Percentiles rank a stretch among this genome's conserved stretches.
Conservation (phyloP, 768 basidiomycete species). For the Terana coerulea region DNA sequence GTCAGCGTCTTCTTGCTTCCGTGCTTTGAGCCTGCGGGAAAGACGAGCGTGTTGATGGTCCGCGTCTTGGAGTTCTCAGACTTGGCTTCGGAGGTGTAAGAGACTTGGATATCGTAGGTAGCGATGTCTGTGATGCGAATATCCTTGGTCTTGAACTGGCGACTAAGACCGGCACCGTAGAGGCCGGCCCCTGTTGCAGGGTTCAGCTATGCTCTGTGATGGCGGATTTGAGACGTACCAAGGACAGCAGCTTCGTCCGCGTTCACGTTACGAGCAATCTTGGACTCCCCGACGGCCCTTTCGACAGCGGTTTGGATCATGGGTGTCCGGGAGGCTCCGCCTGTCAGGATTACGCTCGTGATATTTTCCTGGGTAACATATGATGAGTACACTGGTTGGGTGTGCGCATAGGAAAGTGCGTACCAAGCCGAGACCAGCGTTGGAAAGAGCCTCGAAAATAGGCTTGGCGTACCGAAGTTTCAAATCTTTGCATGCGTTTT, state of each 20-base stretch:
- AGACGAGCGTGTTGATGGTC: conserved; percentile 72
- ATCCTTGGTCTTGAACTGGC: conserved; percentile 94
- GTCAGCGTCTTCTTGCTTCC: conserved; percentile 85
- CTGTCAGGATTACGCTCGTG: conserved; percentile 88
- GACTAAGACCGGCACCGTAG: conserved; percentile 82
- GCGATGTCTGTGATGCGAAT: conserved; percentile 78
- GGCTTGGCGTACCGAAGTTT: conserved; percentile 62
- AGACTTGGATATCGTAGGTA: conserved; percentile 73
- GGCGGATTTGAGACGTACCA: conserved; percentile 49
- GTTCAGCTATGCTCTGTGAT: not conserved
- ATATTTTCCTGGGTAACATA: conserved; percentile 59
- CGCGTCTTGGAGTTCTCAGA: conserved; percentile 48
- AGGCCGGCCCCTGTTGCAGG: conserved; percentile 65
- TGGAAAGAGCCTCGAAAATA: conserved; percentile 66
- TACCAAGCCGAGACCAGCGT: conserved; percentile 66
- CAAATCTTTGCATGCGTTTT: conserved; percentile 66
- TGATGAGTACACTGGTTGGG: not conserved
- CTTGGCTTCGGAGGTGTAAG: conserved; percentile 65
- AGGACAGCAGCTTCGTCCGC: conserved; percentile 95
- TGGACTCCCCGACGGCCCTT: conserved; percentile 76
- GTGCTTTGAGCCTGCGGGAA: conserved; percentile 71
- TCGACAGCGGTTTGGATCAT: conserved; percentile 86
- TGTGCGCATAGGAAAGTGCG: conserved; percentile 20
- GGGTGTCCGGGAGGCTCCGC: conserved; percentile 86
- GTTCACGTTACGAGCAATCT: conserved; percentile 93